Base-by-base conservation (phyloP, 139 green algal species). In the Chlamydomonas urium region DNA sequence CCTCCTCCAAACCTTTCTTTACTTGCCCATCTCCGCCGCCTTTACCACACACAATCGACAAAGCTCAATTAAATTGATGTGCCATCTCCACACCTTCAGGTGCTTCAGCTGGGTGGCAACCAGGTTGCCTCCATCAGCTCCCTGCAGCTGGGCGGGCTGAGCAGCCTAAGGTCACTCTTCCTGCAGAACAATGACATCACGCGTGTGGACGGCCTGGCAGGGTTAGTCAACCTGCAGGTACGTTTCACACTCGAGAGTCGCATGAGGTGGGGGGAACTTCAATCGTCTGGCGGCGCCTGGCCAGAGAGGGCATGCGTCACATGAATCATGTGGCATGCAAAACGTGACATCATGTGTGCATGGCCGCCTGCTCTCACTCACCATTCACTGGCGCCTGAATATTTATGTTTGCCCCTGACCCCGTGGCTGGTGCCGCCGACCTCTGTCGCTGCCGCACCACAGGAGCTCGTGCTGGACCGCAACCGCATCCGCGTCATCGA, bases 181-280 rank as follows among this genome's bases (percentile, higher is more conserved):
- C 75, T 90, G 21, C 69, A 82, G 35, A 87, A 81, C 66, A 93
- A 93, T 76, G 86, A 88, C 61, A 81, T 93, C 66, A 81, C 71
- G 5, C 70, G 76, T 23, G 61, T 91, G 23, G 85, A 90, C 21
- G 86, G 88, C 1, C 71, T 93, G 38, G 79, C 88, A 3, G 79
- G 76, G 23, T 72, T 93, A 38, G 19, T 63, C n/a, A 83, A 77
- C 47, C 76, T 91, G 60, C 74, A 79, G 77, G 77, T 78, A 48
- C 45, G 21, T 26, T 56, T 17, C 17, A 17, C 17, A 26, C 21
- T 26, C 45, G 21, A 56, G 45, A 56, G n/a, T n/a, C n/a, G n/a
- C n/a, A n/a, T n/a, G n/a, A n/a, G n/a, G n/a, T n/a, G n/a, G n/a
- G n/a, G n/a, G n/a, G n/a, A n/a, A n/a, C n/a, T n/a, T n/a, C n/a